Evolutionary conservation across 352 stramenopile species (phyloP).

Genomic region (Phytophthora boehmeriae): DNA sequence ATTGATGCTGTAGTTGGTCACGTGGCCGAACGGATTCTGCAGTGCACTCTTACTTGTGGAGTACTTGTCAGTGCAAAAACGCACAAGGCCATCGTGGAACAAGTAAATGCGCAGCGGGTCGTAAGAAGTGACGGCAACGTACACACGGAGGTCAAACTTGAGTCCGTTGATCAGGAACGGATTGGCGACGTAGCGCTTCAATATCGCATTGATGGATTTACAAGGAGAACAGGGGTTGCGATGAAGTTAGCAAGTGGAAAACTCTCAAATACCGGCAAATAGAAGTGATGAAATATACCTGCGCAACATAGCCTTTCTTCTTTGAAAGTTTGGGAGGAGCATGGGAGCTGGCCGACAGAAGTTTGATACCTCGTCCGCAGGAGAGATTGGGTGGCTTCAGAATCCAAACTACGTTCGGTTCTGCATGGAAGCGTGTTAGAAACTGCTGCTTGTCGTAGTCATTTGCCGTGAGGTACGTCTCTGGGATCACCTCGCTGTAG

Average conservation of each 20-base stretch:
- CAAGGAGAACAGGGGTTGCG: not conserved
- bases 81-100: slow-evolving; percentile 86
- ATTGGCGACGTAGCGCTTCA: slow-evolving; percentile 75
- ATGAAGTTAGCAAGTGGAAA: not conserved
- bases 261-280: not conserved
- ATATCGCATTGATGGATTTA: slow-evolving; percentile 8
- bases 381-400: slow-evolving; percentile 82
- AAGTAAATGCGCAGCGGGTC: slow-evolving; percentile 88
- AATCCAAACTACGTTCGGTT: slow-evolving; percentile 71
- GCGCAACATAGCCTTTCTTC: slow-evolving; percentile 74
- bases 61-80: slow-evolving; percentile 88
- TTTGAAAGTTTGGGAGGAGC: slow-evolving; percentile 58
- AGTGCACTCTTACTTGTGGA: slow-evolving; percentile 66
- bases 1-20: slow-evolving; percentile 95
- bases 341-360: slow-evolving; percentile 52
- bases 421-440: slow-evolving; percentile 44
- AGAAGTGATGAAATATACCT: slow-evolving; percentile 31
- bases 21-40: slow-evolving; percentile 84
- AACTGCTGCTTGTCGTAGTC: slow-evolving; percentile 79
- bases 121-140: slow-evolving; percentile 88
- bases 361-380: slow-evolving; percentile 79
- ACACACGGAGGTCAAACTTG: slow-evolving; percentile 93
- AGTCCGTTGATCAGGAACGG: slow-evolving; percentile 89
- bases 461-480: slow-evolving; percentile 74
- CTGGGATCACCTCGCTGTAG: slow-evolving; percentile 65